A percentile compares a stretch with the other conserved stretches of the same genome.
Conservation (phyloP, 495 filamentous ascomycete species). For the Penicillium cinerascens region DNA sequence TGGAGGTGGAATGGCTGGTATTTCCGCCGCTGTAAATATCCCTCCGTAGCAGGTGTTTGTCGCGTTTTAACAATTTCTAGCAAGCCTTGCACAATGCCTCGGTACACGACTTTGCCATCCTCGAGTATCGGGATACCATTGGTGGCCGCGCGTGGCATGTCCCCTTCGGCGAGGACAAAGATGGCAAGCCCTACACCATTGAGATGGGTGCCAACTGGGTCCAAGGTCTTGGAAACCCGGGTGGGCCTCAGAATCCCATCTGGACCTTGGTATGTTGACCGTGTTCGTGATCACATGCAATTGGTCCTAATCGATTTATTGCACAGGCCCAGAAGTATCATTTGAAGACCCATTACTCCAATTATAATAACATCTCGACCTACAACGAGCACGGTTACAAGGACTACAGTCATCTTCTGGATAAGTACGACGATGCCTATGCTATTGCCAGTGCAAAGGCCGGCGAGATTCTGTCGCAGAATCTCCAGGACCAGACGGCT, state of each 20-base stretch:
- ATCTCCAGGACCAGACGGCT: conserved; percentile 60
- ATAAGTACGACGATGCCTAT: conserved; percentile 8
- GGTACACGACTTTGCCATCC: conserved; percentile 19
- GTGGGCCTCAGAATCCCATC: conserved; percentile 18
- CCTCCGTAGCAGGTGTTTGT: no score
- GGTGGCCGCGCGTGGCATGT: conserved; percentile 18
- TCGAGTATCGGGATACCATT: conserved; percentile 19
- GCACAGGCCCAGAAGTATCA: conserved; percentile 12
- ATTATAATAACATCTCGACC: conserved; percentile 18
- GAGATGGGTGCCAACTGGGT: conserved; percentile 22
- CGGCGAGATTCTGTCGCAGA: conserved; percentile 45
- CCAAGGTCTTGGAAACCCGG: conserved; percentile 18
- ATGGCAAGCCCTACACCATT: conserved; percentile 17
- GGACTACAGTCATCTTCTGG: conserved; percentile 11
- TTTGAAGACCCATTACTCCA: conserved; percentile 16
- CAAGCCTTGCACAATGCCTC: conserved; percentile 20
- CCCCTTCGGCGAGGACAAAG: conserved; percentile 14
- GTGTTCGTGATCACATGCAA: not conserved
- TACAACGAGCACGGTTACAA: conserved; percentile 18
- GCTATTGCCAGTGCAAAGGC: conserved; percentile 6
- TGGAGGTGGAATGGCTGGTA: conserved; percentile 51
- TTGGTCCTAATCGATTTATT: not conserved
- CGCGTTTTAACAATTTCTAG: not conserved
- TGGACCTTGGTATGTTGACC: conserved; percentile 9
- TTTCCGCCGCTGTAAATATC: conserved; percentile 57